These are phyloP conservation scores for Paxillus involutus DNA, from an alignment of 768 basidiomycete genomes.

Conservation along the genomic window DNA sequence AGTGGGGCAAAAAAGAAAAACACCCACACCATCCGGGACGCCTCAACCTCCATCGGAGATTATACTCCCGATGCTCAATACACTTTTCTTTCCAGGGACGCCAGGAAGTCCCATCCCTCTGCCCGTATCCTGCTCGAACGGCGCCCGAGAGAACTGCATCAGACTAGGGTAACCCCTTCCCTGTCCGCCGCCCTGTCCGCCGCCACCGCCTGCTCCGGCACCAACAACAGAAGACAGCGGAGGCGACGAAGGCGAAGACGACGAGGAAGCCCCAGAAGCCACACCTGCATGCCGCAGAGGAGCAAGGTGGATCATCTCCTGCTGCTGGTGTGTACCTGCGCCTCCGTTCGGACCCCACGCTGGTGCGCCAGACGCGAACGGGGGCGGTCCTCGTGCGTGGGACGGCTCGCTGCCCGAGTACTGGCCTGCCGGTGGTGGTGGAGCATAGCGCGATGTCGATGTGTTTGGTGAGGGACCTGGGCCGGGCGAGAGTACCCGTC, in stretches of 20 bases:
- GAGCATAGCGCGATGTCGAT: slow-evolving; percentile 14
- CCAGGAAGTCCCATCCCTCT: slow-evolving; percentile 8
- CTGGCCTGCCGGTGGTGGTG: slow-evolving; percentile 5
- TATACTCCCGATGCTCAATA: slow-evolving; percentile 69
- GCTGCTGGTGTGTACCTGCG: slow-evolving; percentile 18
- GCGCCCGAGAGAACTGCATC: slow-evolving; percentile 31
- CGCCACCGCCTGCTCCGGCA: not conserved
- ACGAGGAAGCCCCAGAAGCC: slow-evolving; percentile 12
- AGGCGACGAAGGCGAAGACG: slow-evolving; percentile 30
- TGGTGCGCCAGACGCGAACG: not conserved
- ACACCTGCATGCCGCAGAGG: slow-evolving; percentile 27
- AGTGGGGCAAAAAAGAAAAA: no score
- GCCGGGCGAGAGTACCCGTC: slow-evolving; percentile 18
- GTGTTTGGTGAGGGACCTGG: slow-evolving; percentile 11
- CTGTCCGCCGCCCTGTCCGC: not conserved
- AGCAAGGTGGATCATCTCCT: slow-evolving; percentile 36
- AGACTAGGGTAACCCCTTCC: slow-evolving; percentile 20
- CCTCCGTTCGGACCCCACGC: slow-evolving; percentile 20
- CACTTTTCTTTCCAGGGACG: slow-evolving; percentile 54
- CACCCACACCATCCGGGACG: no score
- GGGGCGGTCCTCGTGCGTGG: no score
- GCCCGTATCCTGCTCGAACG: slow-evolving; percentile 30
- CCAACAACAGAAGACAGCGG: slow-evolving; percentile 18
- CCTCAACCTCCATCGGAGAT: slow-evolving; percentile 47
- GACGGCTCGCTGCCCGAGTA: not conserved